These are phyloP conservation scores for Talaromyces sp. DNA, from an alignment of 2,329 filamentous ascomycete species.

Conservation along the genomic window DNA sequence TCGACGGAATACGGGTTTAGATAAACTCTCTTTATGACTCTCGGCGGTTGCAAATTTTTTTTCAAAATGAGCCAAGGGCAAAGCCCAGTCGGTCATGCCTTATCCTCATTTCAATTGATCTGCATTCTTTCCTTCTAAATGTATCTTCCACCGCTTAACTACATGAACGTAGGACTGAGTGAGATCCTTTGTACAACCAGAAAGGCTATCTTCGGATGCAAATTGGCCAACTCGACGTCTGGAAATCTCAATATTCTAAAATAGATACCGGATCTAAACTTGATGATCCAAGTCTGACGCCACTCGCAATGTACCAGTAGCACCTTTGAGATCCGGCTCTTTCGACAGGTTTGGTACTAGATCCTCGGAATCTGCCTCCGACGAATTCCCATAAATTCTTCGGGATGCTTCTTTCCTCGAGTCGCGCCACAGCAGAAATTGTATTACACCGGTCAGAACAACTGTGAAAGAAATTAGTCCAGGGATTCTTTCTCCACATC, in stretches of 20 bases:
- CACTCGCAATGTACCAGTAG: background rate
- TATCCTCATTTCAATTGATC: too few species aligned
- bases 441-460: slow-evolving; percentile 27
- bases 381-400: background rate
- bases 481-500: background rate
- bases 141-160: too few species aligned
- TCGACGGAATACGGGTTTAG: too few species aligned
- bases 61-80: too few species aligned
- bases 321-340: background rate
- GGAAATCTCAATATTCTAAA: background rate
- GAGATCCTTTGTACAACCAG: background rate
- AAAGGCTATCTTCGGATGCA: background rate
- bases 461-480: slow-evolving; percentile 19
- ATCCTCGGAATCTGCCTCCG: background rate
- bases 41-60: too few species aligned
- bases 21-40: too few species aligned
- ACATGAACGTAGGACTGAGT: background rate
- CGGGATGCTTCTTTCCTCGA: background rate
- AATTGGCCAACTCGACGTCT: background rate
- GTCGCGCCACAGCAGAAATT: slow-evolving; percentile 26
- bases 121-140: too few species aligned
- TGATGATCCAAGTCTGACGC: background rate
- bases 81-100: too few species aligned
- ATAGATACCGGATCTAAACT: background rate
- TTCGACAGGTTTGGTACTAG: background rate